Evolutionary conservation across 352 stramenopile genomes (phyloP).

Genomic region (Pythium apleroticum): DNA sequence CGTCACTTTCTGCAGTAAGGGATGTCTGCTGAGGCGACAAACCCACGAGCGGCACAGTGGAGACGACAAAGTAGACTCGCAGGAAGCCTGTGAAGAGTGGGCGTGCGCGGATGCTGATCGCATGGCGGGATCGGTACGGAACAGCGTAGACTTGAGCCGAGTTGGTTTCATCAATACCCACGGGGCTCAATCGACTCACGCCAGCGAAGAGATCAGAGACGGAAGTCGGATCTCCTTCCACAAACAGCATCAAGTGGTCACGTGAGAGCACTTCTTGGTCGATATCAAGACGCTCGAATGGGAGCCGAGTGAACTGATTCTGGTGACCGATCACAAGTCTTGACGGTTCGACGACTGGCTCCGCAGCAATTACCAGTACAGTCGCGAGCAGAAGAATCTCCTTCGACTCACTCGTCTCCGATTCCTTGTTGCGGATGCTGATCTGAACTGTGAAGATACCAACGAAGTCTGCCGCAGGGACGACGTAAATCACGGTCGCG

Average conservation of each 20-base stretch:
- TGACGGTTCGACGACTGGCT: slow-evolving; percentile 15
- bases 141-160: slow-evolving; percentile 36
- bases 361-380: slow-evolving; percentile 20
- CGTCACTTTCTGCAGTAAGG: slow-evolving; percentile 31
- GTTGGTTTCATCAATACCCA: slow-evolving; percentile 19
- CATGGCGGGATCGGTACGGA: slow-evolving; percentile 34
- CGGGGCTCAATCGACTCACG: slow-evolving; percentile 13
- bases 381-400: neutral
- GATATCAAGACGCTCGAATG: slow-evolving; percentile 17
- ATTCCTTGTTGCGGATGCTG: slow-evolving; percentile 8
- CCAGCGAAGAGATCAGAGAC: slow-evolving; percentile 34
- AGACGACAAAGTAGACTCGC: slow-evolving; percentile 43
- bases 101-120: slow-evolving; percentile 33
- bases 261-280: slow-evolving; percentile 17
- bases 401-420: slow-evolving; percentile 3
- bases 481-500: slow-evolving; percentile 1
- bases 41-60: slow-evolving; percentile 37
- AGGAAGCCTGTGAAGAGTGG: slow-evolving; percentile 41
- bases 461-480: slow-evolving; percentile 16
- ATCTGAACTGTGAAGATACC: slow-evolving; percentile 18
- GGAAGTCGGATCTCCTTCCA: slow-evolving; percentile 29
- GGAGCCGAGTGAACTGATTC: slow-evolving; percentile 11
- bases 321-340: neutral
- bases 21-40: slow-evolving; percentile 25
- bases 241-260: slow-evolving; percentile 26